Base-by-base conservation (phyloP, 2,329 filamentous ascomycete genomes). In the Aureobasidium lini region DNA sequence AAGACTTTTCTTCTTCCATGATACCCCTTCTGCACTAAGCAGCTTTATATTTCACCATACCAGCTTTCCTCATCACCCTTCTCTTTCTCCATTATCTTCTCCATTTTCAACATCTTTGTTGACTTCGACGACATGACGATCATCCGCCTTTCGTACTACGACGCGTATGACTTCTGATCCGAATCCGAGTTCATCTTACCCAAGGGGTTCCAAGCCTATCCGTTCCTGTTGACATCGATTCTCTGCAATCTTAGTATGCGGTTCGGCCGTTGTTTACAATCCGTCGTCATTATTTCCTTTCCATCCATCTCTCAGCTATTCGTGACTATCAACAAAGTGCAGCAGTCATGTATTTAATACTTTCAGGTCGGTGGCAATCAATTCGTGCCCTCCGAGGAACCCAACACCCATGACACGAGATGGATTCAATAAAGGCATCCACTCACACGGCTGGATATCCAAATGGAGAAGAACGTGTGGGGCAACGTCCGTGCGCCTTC, bases 191-290 rank as follows among this genome's bases (percentile, higher is more conserved):
- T 57, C 53, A 57, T 47, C 23, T 57, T 46, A 7, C 40, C 39
- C 18, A 56, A 56, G 52, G 52, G 52, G 52, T 16, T 15, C 32
- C 39, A 36, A 18, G 9, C 42, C 6, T 47, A 57, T 57, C 53
- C 42, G 53, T 57, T 47, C 31, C 42, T 57, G 53, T 57, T 57
- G 53, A 57, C 53, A 57, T 56, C 42, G 40, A 39, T 16, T 47
- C 15, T 23, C 16, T 44, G 53, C 53, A 57, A 57, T 57, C 53
- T 57, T 57, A 57, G 53, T 47, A 57, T 57, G 53, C 53, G 53
- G 42, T 57, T 57, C 18, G 53, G 18, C 53, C 53, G 53, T 57
- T 57, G 42, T 16, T 28, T 28, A 39, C 40, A 7, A 57, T n/a
- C 40, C 42, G 53, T 47, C 42, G 31, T 46, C 53, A 46, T 46